Conservation (phyloP, 129 eudicot species). For the Escallonia herrerae region DNA sequence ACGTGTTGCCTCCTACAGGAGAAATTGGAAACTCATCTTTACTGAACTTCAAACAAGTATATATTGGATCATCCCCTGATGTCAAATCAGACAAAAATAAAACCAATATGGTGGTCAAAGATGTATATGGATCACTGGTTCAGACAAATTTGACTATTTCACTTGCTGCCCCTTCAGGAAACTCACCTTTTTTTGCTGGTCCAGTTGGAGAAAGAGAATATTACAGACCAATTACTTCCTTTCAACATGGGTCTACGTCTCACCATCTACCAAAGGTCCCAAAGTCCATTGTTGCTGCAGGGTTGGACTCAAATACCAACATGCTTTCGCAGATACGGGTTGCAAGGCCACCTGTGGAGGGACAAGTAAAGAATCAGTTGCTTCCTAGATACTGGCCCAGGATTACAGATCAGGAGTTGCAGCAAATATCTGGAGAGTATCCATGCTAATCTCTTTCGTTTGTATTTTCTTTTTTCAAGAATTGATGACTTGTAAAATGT, state of each 20-base stretch:
- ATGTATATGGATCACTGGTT: constrained; percentile 34
- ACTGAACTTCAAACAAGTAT: constrained; percentile 28
- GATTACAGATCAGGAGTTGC: constrained; percentile 95
- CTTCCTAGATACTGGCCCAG: constrained; percentile 99
- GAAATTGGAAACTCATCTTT: constrained; percentile 36
- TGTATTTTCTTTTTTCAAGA: not conserved
- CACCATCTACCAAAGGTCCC: constrained; percentile 63
- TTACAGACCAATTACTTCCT: constrained; percentile 33
- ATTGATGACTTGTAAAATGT: too few species aligned
- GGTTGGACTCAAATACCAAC: constrained; percentile 41
- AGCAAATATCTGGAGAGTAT: constrained; percentile 99
- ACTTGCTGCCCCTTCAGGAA: constrained; percentile 49
- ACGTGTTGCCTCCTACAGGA: constrained; percentile 23
- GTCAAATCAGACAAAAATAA: constrained; percentile 21
- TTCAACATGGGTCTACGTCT: constrained; percentile 52
- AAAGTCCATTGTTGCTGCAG: constrained; percentile 42
- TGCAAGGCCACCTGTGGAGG: constrained; percentile 94
- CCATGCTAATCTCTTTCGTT: constrained; percentile 25
- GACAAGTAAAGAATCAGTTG: constrained; percentile 77
- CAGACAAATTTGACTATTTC: constrained; percentile 73
- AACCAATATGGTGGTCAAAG: constrained; percentile 26
- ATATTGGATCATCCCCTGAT: constrained; percentile 29
- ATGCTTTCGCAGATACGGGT: constrained; percentile 61
- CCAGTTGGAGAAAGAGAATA: constrained; percentile 34
- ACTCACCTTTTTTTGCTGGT: constrained; percentile 17